Base-by-base conservation (phyloP, 495 filamentous ascomycete species). In the Collariella sp. region DNA sequence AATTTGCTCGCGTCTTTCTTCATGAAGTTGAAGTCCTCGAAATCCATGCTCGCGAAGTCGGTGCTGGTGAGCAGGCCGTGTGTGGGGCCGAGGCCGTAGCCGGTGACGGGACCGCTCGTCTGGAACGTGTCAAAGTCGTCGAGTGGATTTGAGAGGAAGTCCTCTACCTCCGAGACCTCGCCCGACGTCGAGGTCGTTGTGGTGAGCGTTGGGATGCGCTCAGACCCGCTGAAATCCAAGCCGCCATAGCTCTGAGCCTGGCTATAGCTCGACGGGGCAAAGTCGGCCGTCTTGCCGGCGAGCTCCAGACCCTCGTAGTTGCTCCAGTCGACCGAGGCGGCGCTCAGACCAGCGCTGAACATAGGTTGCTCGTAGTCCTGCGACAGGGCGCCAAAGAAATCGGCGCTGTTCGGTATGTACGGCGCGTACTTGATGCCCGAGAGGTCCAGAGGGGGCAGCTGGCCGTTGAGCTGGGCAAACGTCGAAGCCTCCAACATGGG, bases 151-250 rank as follows among this genome's bases (percentile, higher is more conserved):
- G 76, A 67, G 42, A 72, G 61, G 60, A 77, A 76, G 45, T 90
- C 86, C 49, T 87, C 86, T 13, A 79, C 79, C 66, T 89, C 86
- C 13, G 86, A 89, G 26, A 85, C 80, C 55, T 88, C 85, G 29
- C 85, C 86, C 2, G 85, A 88, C 9, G 83, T 89, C 3, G 85
- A 88, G 2, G 84, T 84, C 7, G 79, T 67, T 29, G 64, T 68
- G 13, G 73, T 75, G 52, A 83, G 71, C 6, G 76, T 80, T 42
- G 74, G 70, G 44, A 79, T 72, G 44, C 76, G 76, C 52, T 76
- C 76, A 2, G 70, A 70, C 20, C 73, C 69, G 54, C 73, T 74
- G 56, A 78, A 85, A 55, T 87, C 83, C 53, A 84, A 85, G 49
- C 81, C 81, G 40, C 80, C 76, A 63, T 83, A 88, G 42, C 83